A percentile compares a stretch with the other conserved stretches of the same genome.
Evolutionary conservation across 1,284 basidiomycete species (phyloP).

Genomic region (Ustilago trichophora): DNA sequence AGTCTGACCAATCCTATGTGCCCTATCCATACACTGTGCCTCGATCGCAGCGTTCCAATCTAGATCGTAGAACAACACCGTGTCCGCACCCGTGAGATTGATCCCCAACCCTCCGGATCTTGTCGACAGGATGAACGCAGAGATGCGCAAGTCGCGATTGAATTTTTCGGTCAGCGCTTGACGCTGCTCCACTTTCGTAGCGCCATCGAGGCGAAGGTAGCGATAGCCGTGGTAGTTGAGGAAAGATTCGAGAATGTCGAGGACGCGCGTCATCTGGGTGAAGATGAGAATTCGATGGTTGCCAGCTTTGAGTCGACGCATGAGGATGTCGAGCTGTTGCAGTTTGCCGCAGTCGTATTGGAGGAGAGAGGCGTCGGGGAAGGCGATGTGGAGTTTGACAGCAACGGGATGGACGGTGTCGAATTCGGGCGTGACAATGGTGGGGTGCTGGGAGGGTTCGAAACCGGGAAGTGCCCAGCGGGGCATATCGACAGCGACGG

Average conservation of each 20-base stretch:
- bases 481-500: conserved; percentile 80
- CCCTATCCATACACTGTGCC: conserved; percentile 93
- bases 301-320: conserved; percentile 83
- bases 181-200: conserved; percentile 93
- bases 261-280: conserved; percentile 94
- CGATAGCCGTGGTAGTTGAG: conserved; percentile 92
- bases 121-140: conserved; percentile 92
- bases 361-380: conserved; percentile 86
- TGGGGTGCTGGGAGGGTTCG: conserved; percentile 39
- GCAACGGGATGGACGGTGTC: conserved; percentile 75
- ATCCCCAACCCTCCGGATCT: conserved; percentile 95
- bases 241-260: conserved; percentile 94
- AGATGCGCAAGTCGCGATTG: conserved; percentile 87
- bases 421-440: conserved; percentile 56
- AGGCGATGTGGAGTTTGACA: conserved; percentile 90
- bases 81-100: conserved; percentile 92
- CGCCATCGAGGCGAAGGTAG: conserved; percentile 90
- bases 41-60: conserved; percentile 99
- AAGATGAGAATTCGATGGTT: conserved; percentile 93
- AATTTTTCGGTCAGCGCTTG: conserved; percentile 97
- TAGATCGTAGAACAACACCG: conserved; percentile 94
- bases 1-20: conserved; percentile 94
- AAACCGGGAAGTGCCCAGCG: conserved; percentile 72
- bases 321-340: conserved; percentile 80
- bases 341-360: conserved; percentile 98